Percentiles rank a stretch among this genome's conserved stretches.
Evolutionary conservation across 2,329 filamentous ascomycete species (phyloP).

Genomic region (Coniochaeta ligniaria): DNA sequence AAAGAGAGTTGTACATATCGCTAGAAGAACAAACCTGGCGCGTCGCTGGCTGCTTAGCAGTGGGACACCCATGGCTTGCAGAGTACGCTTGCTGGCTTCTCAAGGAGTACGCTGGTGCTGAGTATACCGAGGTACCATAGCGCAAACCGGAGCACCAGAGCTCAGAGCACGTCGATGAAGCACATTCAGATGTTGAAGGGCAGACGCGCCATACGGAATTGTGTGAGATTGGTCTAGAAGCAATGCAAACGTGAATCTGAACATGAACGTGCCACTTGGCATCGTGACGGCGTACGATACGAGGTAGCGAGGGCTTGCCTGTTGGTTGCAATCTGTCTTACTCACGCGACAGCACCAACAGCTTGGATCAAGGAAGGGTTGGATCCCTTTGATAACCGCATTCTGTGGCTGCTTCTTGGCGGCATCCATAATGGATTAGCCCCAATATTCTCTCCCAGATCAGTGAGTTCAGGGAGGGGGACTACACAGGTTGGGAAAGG

Average conservation of each 20-base stretch:
- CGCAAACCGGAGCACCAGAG: not conserved
- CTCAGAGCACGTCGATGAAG: not conserved
- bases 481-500: no score
- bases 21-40: slow-evolving; percentile 9
- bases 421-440: not conserved
- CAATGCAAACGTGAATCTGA: not conserved
- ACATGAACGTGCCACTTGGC: not conserved
- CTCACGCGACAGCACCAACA: not conserved
- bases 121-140: not conserved
- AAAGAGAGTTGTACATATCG: slow-evolving; percentile 8
- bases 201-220: not conserved
- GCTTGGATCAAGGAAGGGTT: not conserved
- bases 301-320: not conserved
- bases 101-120: not conserved
- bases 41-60: slow-evolving; percentile 11
- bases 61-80: slow-evolving; percentile 9
- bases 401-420: not conserved
- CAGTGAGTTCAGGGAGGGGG: no score
- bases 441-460: not conserved
- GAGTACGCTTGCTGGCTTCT: not conserved
- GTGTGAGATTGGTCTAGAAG: not conserved
- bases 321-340: not conserved
- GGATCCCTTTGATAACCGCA: not conserved
- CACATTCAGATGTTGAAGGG: not conserved
- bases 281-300: not conserved